These are phyloP conservation scores for Backusella morwellensis DNA, from an alignment of 192 early-diverging fungal species.

Conservation along the genomic window DNA sequence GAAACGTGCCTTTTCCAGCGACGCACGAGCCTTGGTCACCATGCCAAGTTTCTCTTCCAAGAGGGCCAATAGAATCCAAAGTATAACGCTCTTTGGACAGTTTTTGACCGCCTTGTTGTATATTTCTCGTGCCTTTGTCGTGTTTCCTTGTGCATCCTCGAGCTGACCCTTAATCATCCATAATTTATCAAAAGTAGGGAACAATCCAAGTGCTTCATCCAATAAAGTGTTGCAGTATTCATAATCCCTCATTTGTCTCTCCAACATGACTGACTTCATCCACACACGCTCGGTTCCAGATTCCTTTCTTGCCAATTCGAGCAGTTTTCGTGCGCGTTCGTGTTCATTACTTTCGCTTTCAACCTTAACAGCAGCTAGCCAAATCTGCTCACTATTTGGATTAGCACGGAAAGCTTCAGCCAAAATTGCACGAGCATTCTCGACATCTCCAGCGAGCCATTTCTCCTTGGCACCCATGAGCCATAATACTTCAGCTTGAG, in stretches of 20 bases:
- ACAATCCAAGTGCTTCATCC: constrained; percentile 62
- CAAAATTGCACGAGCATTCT: constrained; percentile 80
- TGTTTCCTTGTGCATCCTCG: constrained; percentile 58
- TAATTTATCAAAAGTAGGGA: constrained; percentile 80
- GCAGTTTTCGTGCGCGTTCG: constrained; percentile 70
- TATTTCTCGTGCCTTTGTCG: constrained; percentile 66
- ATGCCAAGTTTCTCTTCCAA: constrained; percentile 72
- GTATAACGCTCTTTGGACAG: constrained; percentile 69
- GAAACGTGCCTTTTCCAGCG: constrained; percentile 84
- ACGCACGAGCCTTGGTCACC: constrained; percentile 73
- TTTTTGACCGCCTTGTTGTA: constrained; percentile 69
- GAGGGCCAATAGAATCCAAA: constrained; percentile 81
- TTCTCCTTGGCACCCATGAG: constrained; percentile 96
- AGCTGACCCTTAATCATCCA: constrained; percentile 95
- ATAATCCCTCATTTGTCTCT: constrained; percentile 71
- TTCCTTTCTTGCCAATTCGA: constrained; percentile 72
- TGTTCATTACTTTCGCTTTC: constrained; percentile 87
- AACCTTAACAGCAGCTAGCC: constrained; percentile 94
- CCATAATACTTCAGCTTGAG: constrained; percentile 92
- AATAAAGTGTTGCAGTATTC: constrained; percentile 66
- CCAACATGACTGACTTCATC: constrained; percentile 92
- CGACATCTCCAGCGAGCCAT: constrained; percentile 82
- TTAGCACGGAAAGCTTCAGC: constrained; percentile 89
- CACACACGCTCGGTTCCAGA: constrained; percentile 84
- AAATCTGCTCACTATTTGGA: constrained; percentile 88